Base-by-base conservation (phyloP, 352 stramenopile species). In the Globisporangium nodosum region DNA sequence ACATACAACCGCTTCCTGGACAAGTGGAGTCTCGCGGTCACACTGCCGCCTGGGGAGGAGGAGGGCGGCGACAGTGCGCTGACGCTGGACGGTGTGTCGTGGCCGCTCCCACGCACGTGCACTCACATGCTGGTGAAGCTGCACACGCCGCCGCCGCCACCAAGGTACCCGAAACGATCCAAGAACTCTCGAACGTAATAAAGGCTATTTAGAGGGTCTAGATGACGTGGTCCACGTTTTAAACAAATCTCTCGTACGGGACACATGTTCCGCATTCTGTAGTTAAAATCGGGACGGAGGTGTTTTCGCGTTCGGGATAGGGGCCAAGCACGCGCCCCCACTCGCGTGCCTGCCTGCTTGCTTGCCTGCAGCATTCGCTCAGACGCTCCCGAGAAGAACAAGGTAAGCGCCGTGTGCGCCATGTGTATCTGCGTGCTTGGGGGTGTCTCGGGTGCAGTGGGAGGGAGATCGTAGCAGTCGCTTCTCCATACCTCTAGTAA, bases 1-100 rank as follows among this genome's bases (percentile, higher is more conserved):
- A 71, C 78, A 0, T 90, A 88, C 53, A 90, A 90, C 60, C 66
- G 78, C 9, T 90, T 78, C 53, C 66, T 85, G 67, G 72, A 84
- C 53, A 71, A 81, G 58, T 90, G 81, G 81, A 88, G 63, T 16
- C 24, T 90, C 11, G 64, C 82, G 20, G 72, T 63, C 11, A 49
- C 51, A 6, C 51, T 84, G 11, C 40, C 37, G 9, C 37, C 37
- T 12, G 37, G 37, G 12, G 20, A 49, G 7, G 45, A 31, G 45
- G 5, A 21, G 6, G 52, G 59, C 1, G 49, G 59, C 3, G 55
- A 55, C 39, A 49, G 37, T 11, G 49, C 33, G 5, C 45, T 89
- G 4, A 43, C 39, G 35, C 65, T 89, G 47, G 70, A 87, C 52
- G 61, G 66, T 31, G 50, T 62, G 11, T 40, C 61, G 3, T 52